phyloP scores from a whole-genome alignment of 768 basidiomycete genomes.

The Gymnopilus junonius region DNA sequence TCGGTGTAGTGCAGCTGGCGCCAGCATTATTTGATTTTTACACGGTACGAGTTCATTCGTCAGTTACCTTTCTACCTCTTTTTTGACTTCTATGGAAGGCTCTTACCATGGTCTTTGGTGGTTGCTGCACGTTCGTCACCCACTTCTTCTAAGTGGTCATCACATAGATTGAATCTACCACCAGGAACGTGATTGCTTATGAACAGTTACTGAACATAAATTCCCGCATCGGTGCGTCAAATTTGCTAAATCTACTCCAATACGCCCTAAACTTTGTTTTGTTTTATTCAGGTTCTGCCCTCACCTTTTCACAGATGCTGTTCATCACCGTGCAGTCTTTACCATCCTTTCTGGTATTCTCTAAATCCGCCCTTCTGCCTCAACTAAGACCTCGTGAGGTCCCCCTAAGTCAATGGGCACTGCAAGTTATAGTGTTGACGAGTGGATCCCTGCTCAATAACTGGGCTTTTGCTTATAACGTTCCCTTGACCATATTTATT shows the following conservation, averaged over 20 bases:
- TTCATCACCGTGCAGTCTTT: conserved; percentile 75
- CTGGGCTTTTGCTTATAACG: conserved; percentile 76
- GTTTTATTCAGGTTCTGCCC: conserved; percentile 61
- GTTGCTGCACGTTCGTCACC: conserved; percentile 73
- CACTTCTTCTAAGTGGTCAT: background rate
- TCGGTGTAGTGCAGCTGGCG: conserved; percentile 17
- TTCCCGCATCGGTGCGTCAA: conserved; percentile 64
- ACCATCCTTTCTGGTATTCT: conserved; percentile 60
- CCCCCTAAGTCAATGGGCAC: conserved; percentile 67
- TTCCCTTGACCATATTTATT: conserved; percentile 80
- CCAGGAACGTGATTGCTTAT: conserved; percentile 78
- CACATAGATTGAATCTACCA: background rate
- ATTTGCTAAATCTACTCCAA: background rate
- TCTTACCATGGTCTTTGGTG: conserved; percentile 73
- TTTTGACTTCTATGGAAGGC: conserved; percentile 32
- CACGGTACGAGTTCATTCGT: conserved; percentile 24
- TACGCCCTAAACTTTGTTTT: background rate
- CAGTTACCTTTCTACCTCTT: background rate
- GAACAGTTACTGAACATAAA: conserved; percentile 75
- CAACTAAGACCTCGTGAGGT: conserved; percentile 68
- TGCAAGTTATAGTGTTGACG: conserved; percentile 73
- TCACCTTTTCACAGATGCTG: conserved; percentile 85
- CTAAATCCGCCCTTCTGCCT: conserved; percentile 41
- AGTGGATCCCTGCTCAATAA: conserved; percentile 78
- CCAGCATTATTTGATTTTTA: conserved; percentile 45